Base-by-base conservation (phyloP, 495 filamentous ascomycete species). In the Xylaria venustula region DNA sequence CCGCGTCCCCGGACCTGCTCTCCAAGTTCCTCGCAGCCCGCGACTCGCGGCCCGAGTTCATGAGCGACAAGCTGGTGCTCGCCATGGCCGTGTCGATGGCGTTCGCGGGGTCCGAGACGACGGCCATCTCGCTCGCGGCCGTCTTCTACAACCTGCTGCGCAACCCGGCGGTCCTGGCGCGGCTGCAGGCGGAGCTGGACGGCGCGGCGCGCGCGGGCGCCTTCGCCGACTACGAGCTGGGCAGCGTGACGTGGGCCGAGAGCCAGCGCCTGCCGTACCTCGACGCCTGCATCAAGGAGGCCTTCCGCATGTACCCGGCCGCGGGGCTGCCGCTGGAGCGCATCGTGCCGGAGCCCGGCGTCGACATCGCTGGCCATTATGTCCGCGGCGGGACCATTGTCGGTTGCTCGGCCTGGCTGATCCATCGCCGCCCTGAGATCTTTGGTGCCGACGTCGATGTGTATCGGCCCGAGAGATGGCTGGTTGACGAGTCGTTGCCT, bases 251-350 rank as follows among this genome's bases (percentile, higher is more conserved):
- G 0, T 87, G 81, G 83, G 65, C 73, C 20, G 86, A 88, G 69
- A 76, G 75, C 34, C 85, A 86, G 65, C 76, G 77, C 48, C 73
- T 87, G 7, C 71, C 71, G 15, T 91, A 90, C 64, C 80, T 91
- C 12, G 85, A 87, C 56, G 85, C 87, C 4, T 82, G 83, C 36
- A 81, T 91, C 63, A 87, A 89, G 71, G 89, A 92, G 71, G 76
- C 83, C 0, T 82, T 90, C 69, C 80, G 88, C 3, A 53, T 90
- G 17, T 84, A 90, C 64, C 86, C 89, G 0, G 83, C 85, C 7
- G 77, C 85, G 0, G 83, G 83, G 0, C 69, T 89, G 22, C 77
- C 82, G 19, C 80, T 90, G 50, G 87, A 90, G 72, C 81, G 87
- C 26, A 71, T 88, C 36, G 85, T 89, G 7, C 89, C 85, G 1